A percentile compares a stretch with the other conserved stretches of the same genome.
Conservation (phyloP, 1,139 yeast species). For the Blastobotrys apis region DNA sequence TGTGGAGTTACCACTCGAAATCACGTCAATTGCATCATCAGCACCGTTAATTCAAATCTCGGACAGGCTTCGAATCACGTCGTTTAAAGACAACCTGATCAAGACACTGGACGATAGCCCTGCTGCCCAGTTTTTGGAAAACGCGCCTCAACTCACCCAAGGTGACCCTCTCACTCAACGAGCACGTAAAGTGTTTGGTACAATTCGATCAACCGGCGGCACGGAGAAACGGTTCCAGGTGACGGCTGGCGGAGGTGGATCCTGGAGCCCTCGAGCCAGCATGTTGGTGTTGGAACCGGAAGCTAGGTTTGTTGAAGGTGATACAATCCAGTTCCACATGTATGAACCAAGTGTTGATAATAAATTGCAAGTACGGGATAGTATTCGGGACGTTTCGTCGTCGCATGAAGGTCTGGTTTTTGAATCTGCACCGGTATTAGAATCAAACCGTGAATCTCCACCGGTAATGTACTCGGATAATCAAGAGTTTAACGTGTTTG, state of each 20-base stretch:
- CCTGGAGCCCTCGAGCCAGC: conserved; percentile 61
- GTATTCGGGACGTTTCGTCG: not conserved
- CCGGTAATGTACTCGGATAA: conserved; percentile 17
- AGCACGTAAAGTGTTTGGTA: conserved; percentile 16
- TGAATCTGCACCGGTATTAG: conserved; percentile 26
- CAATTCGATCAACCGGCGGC: conserved; percentile 6
- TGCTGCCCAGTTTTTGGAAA: conserved; percentile 51
- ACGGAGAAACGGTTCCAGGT: conserved; percentile 38
- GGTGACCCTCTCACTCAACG: conserved; percentile 28
- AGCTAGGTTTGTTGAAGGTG: conserved; percentile 45
- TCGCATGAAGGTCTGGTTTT: conserved; percentile 15
- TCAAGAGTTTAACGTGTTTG: conserved; percentile 25
- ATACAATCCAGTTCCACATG: conserved; percentile 47
- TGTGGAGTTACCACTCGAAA: conserved; percentile 14
- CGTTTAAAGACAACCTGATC: conserved; percentile 49
- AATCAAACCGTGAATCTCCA: conserved; percentile 17
- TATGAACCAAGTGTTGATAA: conserved; percentile 16
- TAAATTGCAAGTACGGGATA: not conserved
- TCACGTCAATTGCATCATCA: conserved; percentile 4
- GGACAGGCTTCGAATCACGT: conserved; percentile 39
- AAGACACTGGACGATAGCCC: conserved; percentile 46
- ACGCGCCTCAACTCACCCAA: conserved; percentile 41
- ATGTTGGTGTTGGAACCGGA: conserved; percentile 57
- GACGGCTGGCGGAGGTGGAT: conserved; percentile 59
- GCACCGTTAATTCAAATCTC: conserved; percentile 27